Conservation (phyloP, 768 basidiomycete species). For the Coprinellus micaceus region DNA sequence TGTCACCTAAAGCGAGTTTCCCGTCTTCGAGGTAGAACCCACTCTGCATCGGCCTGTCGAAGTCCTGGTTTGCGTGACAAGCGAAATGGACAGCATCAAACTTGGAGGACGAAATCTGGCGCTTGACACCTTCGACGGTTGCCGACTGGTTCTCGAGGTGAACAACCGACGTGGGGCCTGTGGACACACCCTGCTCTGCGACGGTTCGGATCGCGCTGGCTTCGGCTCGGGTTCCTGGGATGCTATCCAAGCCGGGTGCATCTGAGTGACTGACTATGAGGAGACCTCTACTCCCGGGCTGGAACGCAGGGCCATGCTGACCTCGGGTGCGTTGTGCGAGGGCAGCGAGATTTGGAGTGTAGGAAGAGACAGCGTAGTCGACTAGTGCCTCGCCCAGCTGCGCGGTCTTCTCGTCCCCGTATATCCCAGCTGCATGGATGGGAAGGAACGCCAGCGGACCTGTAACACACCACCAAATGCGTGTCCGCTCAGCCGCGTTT, state of each 20-base stretch:
- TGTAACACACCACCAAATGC: constrained; percentile 13
- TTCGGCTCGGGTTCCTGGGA: too few species aligned
- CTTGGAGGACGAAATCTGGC: constrained; percentile 13
- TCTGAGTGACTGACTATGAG: neutral
- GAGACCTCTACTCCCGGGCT: neutral
- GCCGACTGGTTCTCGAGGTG: neutral
- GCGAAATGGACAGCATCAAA: constrained; percentile 28
- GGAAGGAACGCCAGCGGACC: constrained; percentile 12
- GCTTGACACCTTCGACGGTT: neutral
- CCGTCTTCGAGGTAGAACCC: constrained; percentile 19
- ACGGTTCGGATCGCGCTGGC: too few species aligned
- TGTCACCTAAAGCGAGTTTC: constrained; percentile 11
- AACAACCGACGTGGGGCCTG: too few species aligned
- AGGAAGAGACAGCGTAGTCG: neutral
- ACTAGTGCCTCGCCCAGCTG: neutral
- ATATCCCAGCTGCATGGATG: constrained; percentile 6
- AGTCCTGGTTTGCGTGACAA: constrained; percentile 29
- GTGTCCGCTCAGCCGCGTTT: neutral
- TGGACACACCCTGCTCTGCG: too few species aligned
- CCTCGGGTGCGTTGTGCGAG: neutral
- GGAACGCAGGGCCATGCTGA: too few species aligned
- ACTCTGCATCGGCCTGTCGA: constrained; percentile 20
- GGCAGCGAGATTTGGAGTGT: neutral
- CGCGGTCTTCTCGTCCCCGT: too few species aligned
- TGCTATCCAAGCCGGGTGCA: too few species aligned